These are phyloP conservation scores for Hanseniaspora mollemarum DNA, from an alignment of 805 yeast species.

Conservation along the genomic window DNA sequence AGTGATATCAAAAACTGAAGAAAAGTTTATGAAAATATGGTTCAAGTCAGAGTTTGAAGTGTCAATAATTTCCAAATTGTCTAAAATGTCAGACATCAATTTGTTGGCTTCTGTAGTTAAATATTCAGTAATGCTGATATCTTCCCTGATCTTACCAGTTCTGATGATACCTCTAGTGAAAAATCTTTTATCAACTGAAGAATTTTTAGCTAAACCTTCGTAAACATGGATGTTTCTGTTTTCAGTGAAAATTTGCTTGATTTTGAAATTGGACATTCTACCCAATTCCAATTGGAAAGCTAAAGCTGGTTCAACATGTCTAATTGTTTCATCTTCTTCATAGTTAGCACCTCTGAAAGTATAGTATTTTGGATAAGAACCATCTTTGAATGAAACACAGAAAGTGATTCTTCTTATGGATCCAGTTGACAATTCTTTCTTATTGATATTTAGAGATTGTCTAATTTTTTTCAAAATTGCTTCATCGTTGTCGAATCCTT, in stretches of 20 bases:
- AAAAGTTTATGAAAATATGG: conserved; percentile 92
- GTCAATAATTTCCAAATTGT: conserved; percentile 86
- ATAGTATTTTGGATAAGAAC: conserved; percentile 87
- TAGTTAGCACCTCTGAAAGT: conserved; percentile 86
- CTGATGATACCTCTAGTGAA: conserved; percentile 95
- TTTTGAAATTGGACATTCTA: conserved; percentile 86
- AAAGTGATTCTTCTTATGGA: conserved; percentile 88
- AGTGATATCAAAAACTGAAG: conserved; percentile 86
- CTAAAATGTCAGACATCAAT: conserved; percentile 89
- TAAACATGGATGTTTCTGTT: conserved; percentile 96
- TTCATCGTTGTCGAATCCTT: conserved; percentile 61
- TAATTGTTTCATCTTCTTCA: conserved; percentile 78
- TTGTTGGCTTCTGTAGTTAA: conserved; percentile 93
- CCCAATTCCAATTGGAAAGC: conserved; percentile 95
- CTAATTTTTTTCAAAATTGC: conserved; percentile 52
- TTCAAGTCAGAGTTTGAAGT: conserved; percentile 91
- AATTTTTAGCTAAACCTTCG: conserved; percentile 89
- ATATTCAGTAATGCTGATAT: conserved; percentile 83
- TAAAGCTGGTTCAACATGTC: conserved; percentile 96
- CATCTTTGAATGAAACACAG: conserved; percentile 71
- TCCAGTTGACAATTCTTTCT: conserved; percentile 56
- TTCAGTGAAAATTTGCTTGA: conserved; percentile 89
- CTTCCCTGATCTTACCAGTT: conserved; percentile 89
- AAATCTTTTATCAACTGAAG: conserved; percentile 86
- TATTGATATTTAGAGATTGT: conserved; percentile 54